Percentiles rank a stretch among this genome's conserved stretches.
These are phyloP conservation scores for Torulaspora globosa DNA, from an alignment of 1,139 yeast species.

Conservation along the genomic window DNA sequence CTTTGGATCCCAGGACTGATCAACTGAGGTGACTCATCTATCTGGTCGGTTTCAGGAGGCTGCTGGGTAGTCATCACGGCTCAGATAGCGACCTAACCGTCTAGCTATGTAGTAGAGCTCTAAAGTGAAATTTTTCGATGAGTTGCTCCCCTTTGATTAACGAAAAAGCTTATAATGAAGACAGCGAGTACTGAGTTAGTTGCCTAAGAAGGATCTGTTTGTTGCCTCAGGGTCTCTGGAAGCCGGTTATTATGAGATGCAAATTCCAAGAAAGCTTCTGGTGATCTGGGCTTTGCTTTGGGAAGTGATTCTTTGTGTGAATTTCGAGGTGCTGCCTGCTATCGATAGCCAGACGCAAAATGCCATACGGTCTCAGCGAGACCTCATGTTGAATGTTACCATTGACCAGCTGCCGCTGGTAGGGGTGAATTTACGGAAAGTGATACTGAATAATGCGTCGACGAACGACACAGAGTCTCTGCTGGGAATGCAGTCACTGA, in stretches of 20 bases:
- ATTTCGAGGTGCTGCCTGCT: slow-evolving; percentile 11
- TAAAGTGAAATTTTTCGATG: slow-evolving; percentile 3
- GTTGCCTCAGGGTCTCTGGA: background rate
- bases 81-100: background rate
- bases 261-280: background rate
- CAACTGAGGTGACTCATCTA: slow-evolving; percentile 18
- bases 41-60: slow-evolving; percentile 1
- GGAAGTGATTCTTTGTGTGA: slow-evolving; percentile 4
- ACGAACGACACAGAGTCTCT: slow-evolving; percentile 51
- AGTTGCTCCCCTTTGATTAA: background rate
- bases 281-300: slow-evolving; percentile 4
- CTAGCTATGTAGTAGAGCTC: background rate
- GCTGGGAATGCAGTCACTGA: slow-evolving; percentile 38
- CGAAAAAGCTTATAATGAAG: background rate
- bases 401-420: slow-evolving; percentile 53
- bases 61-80: slow-evolving; percentile 9
- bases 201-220: background rate
- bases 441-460: slow-evolving; percentile 44
- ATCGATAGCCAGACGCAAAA: slow-evolving; percentile 31
- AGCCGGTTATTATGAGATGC: slow-evolving; percentile 6
- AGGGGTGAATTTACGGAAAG: slow-evolving; percentile 55
- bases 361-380: slow-evolving; percentile 66
- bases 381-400: slow-evolving; percentile 52
- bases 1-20: slow-evolving; percentile 31
- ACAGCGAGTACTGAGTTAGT: background rate